Evolutionary conservation across 2,329 filamentous ascomycete genomes (phyloP).

Genomic region (Aspergillus proliferans): DNA sequence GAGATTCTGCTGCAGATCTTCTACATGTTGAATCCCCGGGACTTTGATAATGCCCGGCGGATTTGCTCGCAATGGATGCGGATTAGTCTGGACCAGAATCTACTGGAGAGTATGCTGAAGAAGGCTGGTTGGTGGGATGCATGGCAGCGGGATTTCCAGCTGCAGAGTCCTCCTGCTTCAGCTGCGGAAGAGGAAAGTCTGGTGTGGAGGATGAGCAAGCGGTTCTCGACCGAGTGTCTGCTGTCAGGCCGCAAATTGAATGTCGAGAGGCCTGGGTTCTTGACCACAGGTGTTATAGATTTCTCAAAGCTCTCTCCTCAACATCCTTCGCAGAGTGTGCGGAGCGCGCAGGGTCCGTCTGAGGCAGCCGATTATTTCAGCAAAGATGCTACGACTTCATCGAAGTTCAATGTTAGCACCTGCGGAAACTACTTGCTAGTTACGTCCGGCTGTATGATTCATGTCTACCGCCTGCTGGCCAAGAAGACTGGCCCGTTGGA

Average conservation of each 20-base stretch:
- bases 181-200: slow-evolving; percentile 33
- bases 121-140: slow-evolving; percentile 51
- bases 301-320: slow-evolving; percentile 18
- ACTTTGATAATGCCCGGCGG: slow-evolving; percentile 57
- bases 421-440: slow-evolving; percentile 56
- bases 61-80: slow-evolving; percentile 57
- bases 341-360: slow-evolving; percentile 8
- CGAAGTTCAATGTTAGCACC: slow-evolving; percentile 49
- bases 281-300: slow-evolving; percentile 30
- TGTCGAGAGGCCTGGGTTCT: slow-evolving; percentile 28
- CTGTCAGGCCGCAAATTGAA: slow-evolving; percentile 32
- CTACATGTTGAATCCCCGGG: slow-evolving; percentile 38
- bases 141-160: slow-evolving; percentile 25
- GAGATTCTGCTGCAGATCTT: slow-evolving; percentile 49
- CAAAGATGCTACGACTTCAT: slow-evolving; percentile 14
- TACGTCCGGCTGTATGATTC: slow-evolving; percentile 49
- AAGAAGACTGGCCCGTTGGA: slow-evolving; percentile 8
- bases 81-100: slow-evolving; percentile 46
- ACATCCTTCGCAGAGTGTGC: not conserved
- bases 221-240: slow-evolving; percentile 46
- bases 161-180: slow-evolving; percentile 23
- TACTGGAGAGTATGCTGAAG: slow-evolving; percentile 51
- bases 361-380: slow-evolving; percentile 3
- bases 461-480: slow-evolving; percentile 47
- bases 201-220: slow-evolving; percentile 39